Evolutionary conservation across 805 yeast genomes (phyloP).

Genomic region (Candida insectalens): DNA sequence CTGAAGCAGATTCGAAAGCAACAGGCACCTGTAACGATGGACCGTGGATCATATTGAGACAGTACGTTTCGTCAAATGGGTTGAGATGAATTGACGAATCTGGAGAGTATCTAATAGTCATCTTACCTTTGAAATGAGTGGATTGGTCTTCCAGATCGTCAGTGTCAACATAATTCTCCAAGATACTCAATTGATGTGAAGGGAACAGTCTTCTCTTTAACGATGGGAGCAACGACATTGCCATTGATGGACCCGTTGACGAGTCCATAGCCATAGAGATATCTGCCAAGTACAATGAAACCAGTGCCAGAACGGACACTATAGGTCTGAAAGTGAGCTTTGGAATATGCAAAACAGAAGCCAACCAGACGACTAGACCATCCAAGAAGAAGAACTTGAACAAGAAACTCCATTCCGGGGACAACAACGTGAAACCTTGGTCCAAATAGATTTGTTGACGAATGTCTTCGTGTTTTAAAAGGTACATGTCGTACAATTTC

Average conservation of each 20-base stretch:
- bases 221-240: conserved; percentile 8
- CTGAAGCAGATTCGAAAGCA: conserved; percentile 69
- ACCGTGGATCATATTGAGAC: conserved; percentile 35
- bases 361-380: conserved; percentile 54
- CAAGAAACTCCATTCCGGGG: conserved; percentile 48
- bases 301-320: conserved; percentile 40
- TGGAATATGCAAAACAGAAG: conserved; percentile 72
- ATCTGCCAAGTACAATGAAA: conserved; percentile 38
- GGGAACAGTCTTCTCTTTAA: conserved; percentile 13
- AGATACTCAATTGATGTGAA: conserved; percentile 22
- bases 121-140: conserved; percentile 73
- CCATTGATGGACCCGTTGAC: conserved; percentile 37
- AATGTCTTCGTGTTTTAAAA: conserved; percentile 37
- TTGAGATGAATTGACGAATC: conserved; percentile 82
- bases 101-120: conserved; percentile 80
- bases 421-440: conserved; percentile 26
- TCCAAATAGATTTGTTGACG: conserved; percentile 12
- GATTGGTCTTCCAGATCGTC: conserved; percentile 32
- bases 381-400: conserved; percentile 69
- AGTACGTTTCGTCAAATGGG: conserved; percentile 58
- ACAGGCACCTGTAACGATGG: conserved; percentile 49
- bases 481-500: conserved; percentile 64
- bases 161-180: conserved; percentile 25
- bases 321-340: conserved; percentile 54
- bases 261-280: conserved; percentile 43